Evolutionary conservation across 257 asterid genomes (phyloP), one percentile per base, ranked within the genome.

Genomic region (Salvia splendens): DNA sequence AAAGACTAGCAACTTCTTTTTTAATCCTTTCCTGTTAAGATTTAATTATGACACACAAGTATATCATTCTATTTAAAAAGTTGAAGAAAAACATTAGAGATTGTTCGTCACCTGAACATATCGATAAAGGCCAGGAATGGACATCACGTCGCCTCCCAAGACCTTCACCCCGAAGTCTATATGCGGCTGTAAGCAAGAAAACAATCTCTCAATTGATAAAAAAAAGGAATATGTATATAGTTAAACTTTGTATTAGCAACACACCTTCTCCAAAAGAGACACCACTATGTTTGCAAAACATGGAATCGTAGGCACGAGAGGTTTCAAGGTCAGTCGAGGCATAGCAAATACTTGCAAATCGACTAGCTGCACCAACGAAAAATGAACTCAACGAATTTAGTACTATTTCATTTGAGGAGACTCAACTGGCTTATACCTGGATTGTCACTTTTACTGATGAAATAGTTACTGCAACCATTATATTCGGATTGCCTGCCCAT

Each of bases 401-500:
- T 65, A n/a, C n/a, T n/a, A 50, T 15, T 57, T 61, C 9, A 14
- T 45, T 38, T 12, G 30, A 75, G 36, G 42, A 67, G 35, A 59
- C 84, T 74, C 48, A 24, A 24, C 30, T 24, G 17, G 61, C 86
- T 74, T 52, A 8, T 38, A 90, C 97, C 96, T 91, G 95, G 32
- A 88, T 24, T 30, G 77, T 60, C 65, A 91, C 80, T 65, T 68
- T 66, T 15, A 78, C 3, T 32, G 92, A 86, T 17, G 86, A 75
- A 74, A 86, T 65, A 30, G 82, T 82, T 48, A 83, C 76, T 3
- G 73, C 74, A 33, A 86, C 81, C 12, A 78, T 46, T 46, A 91
- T 86, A 57, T 84, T 84, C 4, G 96, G 87, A 79, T 91, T 88
- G n/a, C 96, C 96, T 7, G 93, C 96, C 98, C 96, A 91, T 69